Evolutionary conservation across 345 rosid species (phyloP), one percentile per base, ranked within the genome.

Genomic region (rapeseed (Brassica napus)): DNA sequence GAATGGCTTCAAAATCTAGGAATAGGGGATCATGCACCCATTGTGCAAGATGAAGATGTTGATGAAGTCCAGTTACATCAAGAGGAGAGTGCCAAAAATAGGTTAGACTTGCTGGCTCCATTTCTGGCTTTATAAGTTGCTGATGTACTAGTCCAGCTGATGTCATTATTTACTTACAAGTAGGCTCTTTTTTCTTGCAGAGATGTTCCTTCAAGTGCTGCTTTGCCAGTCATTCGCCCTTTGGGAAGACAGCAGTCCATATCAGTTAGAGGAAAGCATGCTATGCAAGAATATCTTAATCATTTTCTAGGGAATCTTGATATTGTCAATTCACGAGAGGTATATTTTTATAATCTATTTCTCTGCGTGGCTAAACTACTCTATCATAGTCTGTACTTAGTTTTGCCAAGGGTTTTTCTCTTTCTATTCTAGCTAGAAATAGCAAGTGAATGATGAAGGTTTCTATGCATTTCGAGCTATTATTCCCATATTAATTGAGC

Each of bases 1-100:
- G 98, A 92, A 82, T 94, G 98, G 98, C 98, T 94, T 86, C 97
- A 92, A 90, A 92, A 93, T 91, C 97, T 94, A 86, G 98, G 98
- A 90, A 88, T 94, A 47, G 98, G 95, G 81, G 98, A 94, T 74
- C 88, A 91, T 65, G 31, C 87, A 26, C 86, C 86, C 4, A 87
- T 82, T 44, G 85, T 86, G 76, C 97, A 90, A 72, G 99, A 93
- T 47, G 96, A 95, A 61, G 89, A 86, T 73, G 96, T 88, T 59
- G 98, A 95, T 34, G 99, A 88, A 69, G 79, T 87, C 58, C 88
- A 86, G 1, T 71, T 93, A 61, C 90, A 88, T 85, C 89, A 85
- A 30, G 99, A 95, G 57, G 99, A 87, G 75, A 90, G 86, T 76
- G 83, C 84, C 69, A 95, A 84, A 83, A 90, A 90, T 78, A 92